Percentiles rank a stretch among this genome's conserved stretches.
phyloP scores from a whole-genome alignment of 805 yeast species.

The Wickerhamiella allomyrinae region DNA sequence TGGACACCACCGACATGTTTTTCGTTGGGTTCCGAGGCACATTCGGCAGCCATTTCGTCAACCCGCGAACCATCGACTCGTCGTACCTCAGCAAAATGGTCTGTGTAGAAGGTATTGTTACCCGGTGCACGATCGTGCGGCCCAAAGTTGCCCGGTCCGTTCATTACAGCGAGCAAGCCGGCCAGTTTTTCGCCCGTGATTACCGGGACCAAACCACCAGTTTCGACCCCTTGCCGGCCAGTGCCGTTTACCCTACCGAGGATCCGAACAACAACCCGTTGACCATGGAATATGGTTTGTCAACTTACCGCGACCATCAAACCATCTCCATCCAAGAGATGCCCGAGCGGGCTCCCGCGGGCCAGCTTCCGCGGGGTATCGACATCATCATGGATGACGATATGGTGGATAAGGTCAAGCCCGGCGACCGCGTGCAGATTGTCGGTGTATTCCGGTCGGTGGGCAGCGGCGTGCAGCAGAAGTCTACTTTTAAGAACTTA shows the following conservation, averaged over 20 bases:
- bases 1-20: conserved; percentile 50
- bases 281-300: conserved; percentile 81
- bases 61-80: conserved; percentile 78
- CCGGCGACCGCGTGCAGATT: conserved; percentile 89
- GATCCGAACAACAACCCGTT: conserved; percentile 84
- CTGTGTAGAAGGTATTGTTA: conserved; percentile 88
- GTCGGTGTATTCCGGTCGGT: conserved; percentile 89
- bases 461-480: conserved; percentile 48
- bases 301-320: conserved; percentile 89
- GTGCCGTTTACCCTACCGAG: conserved; percentile 83
- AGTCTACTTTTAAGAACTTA: conserved; percentile 67
- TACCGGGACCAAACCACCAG: conserved; percentile 88
- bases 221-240: conserved; percentile 66
- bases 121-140: conserved; percentile 81
- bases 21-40: conserved; percentile 78
- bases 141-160: conserved; percentile 87
- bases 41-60: conserved; percentile 73
- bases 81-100: conserved; percentile 64
- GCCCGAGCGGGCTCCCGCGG: conserved; percentile 97
- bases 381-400: conserved; percentile 93
- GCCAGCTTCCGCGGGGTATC: conserved; percentile 85
- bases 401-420: conserved; percentile 79
- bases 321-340: conserved; percentile 87
- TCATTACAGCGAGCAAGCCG: conserved; percentile 77
- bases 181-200: conserved; percentile 77